phyloP scores from a whole-genome alignment of 352 stramenopile species.

The Pythium periplocum region DNA sequence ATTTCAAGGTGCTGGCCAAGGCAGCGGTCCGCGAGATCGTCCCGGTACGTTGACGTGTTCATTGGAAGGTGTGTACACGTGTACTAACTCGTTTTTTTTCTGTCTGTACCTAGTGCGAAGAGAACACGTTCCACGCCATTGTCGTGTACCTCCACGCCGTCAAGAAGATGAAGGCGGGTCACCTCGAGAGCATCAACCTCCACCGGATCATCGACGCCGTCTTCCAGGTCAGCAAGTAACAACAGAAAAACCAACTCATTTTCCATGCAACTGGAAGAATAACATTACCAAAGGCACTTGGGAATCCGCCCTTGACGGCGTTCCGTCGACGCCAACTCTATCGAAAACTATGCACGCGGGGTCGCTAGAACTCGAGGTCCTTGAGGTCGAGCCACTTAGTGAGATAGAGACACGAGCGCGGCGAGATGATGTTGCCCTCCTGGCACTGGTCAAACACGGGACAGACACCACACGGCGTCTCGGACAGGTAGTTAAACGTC shows the following conservation, averaged over 20 bases:
- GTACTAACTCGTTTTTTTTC: background rate
- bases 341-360: too few relatives aligned
- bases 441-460: constrained; percentile 89
- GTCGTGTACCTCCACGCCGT: constrained; percentile 81
- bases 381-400: constrained; percentile 89
- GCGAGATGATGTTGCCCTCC: constrained; percentile 89
- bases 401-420: constrained; percentile 88
- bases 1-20: constrained; percentile 82
- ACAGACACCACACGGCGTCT: constrained; percentile 87
- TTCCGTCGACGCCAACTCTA: too few relatives aligned
- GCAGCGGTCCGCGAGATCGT: constrained; percentile 77
- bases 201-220: constrained; percentile 80
- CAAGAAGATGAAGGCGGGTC: constrained; percentile 83
- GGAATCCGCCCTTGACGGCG: too few relatives aligned
- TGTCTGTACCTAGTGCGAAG: constrained; percentile 42
- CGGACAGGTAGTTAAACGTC: constrained; percentile 86
- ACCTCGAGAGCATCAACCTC: constrained; percentile 86
- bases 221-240: constrained; percentile 82
- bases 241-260: too few relatives aligned
- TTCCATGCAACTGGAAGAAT: too few relatives aligned
- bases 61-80: background rate
- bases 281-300: too few relatives aligned
- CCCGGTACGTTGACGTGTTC: constrained; percentile 36
- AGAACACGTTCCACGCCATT: constrained; percentile 82
- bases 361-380: constrained; percentile 66